Base-by-base conservation (phyloP, 73 alveolate genomes). In the Effrenium voratum region DNA sequence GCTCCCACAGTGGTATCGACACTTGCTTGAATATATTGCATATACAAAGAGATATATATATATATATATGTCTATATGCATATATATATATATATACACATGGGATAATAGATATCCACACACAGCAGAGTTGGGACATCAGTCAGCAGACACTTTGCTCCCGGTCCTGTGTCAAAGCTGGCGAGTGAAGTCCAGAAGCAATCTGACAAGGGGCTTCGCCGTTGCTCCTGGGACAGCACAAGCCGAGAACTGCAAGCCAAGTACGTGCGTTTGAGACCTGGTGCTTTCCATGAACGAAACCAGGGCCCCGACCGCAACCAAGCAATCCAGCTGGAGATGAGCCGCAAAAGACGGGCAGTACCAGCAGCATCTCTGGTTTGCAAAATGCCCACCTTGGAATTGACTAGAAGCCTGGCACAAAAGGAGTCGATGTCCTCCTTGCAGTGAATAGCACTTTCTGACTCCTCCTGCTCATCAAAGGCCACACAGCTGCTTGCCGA, bases 311-410 rank as follows among this genome's bases (percentile, higher is more conserved):
- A n/a, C n/a, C n/a, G 40, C 26, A 13, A 3, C 86, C 86, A 76
- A 40, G 38, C 12, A 32, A 76, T 40, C 86, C 86, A 76, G 13
- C 16, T 32, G 38, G 86, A 76, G 2, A 76, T 76, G 40, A 0
- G 3, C 36, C 12, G 8, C 86, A 76, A 41, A 3, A 76, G 38
- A 36, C 86, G 92, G 49, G 49, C 34, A 12, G 92, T 82, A 13
- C 92, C 92, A 32, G 92, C 92, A n/a, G 92, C 36, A 82, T 82
- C 92, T 47, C 50, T 47, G 76, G 52, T 82, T 36, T 82, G 92
- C 92, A 82, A 49, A 38, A 82, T 73, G 4, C 92, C 92, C 32
- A 82, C 92, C 92, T 82, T 63, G 32, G 12, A 19, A 34, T 49
- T 32, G 49, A 82, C 50, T 15, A 82, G 6, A 26, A 82, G 92